Conservation (phyloP, 768 basidiomycete species). For the Clitopilus hobsonii region DNA sequence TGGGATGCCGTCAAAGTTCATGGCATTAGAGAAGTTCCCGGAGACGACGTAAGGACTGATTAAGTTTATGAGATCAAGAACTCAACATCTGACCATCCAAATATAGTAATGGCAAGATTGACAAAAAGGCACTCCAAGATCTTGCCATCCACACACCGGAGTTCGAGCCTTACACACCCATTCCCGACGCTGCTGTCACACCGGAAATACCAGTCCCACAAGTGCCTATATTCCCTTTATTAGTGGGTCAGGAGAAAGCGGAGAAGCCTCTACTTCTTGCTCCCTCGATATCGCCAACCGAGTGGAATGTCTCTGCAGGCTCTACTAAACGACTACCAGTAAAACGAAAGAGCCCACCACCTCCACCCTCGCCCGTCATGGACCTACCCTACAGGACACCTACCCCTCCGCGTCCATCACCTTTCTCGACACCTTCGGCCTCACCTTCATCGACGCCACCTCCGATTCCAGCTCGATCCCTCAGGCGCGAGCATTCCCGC, state of each 20-base stretch:
- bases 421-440: not conserved
- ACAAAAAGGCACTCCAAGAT: conserved; percentile 40
- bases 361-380: not conserved
- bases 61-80: not conserved
- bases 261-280: not conserved
- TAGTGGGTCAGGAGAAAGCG: not conserved
- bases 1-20: conserved; percentile 45
- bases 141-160: conserved; percentile 16
- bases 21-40: conserved; percentile 41
- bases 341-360: not conserved
- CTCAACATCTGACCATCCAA: not conserved
- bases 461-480: not conserved
- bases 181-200: not conserved
- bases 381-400: not conserved
- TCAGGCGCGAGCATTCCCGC: not conserved
- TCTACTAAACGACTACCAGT: not conserved
- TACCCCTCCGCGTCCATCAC: not conserved
- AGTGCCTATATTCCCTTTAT: not conserved
- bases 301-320: not conserved
- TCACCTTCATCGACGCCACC: conserved; percentile 1
- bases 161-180: conserved; percentile 5
- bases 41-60: conserved; percentile 27
- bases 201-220: conserved; percentile 5
- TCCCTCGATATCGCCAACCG: not conserved
- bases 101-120: conserved; percentile 39